Base-by-base conservation (phyloP, 768 basidiomycete genomes). In the Harrya chromipes region DNA sequence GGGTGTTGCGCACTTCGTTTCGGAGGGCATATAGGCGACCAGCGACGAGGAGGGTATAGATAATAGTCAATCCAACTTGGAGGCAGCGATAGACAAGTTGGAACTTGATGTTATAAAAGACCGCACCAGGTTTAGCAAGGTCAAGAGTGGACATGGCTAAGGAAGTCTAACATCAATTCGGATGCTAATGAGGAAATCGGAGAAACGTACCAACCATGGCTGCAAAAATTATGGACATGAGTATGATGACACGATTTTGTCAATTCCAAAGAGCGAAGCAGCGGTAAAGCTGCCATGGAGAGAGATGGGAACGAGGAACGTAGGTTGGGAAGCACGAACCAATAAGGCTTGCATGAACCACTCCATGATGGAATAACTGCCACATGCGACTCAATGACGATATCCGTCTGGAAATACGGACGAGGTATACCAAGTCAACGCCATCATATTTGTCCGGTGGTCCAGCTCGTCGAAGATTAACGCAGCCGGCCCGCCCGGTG, bases 31-130 rank as follows among this genome's bases (percentile, higher is more conserved):
- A 49, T 3, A 74, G 57, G 12, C 69, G 69, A 1, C 43, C 46
- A 0, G 51, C 58, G 36, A 74, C 67, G 8, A 70, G 54, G 26
- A 66, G 12, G 0, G 72, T 68, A 35, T 67, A 58, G 20, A 68
- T 14, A 31, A 72, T 35, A 24, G 66, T 72, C 16, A 66, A 46
- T 12, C 58, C 61, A 3, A 71, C 44, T n/a, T 68, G 51, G 20
- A 71, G 49, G 31, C 46, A 60, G 39, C 63, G 63, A 46, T 70
- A 72, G 1, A 58, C 56, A 16, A 68, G 34, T 33, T 64, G 50
- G 24, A 50, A 40, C 11, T 13, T 13, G 11, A 29, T 47, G 4
- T 29, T 13, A 35, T 53, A 63, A 50, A 64, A 58, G 29, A 53
- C 17, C 11, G 42, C 17, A 12, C 52, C 49, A 13, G 61, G 23